Evolutionary conservation across 768 basidiomycete genomes (phyloP), one percentile per base, ranked within the genome.

Genomic region (Psilocybe cyanescens): DNA sequence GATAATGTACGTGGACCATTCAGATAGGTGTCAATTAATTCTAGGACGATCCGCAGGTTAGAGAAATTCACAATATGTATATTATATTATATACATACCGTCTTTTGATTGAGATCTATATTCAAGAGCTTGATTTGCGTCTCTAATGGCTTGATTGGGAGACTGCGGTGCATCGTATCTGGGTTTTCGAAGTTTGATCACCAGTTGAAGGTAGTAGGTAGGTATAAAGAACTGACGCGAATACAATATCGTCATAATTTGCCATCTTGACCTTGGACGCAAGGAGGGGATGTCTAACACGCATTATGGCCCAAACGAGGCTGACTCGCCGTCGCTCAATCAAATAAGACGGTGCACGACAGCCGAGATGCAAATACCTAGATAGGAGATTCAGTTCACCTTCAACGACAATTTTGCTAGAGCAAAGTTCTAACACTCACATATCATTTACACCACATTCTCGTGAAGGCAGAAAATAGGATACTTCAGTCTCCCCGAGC

Each of bases 391-490:
- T 28, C 6, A 30, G 12, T 31, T 37, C 4, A 17, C 29, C 5
- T n/a, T 37, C 35, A n/a, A 29, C 14, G 19, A 29, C n/a, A 46
- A 45, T 35, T 35, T 35, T 6, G 33, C 7, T 9, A 29, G 37
- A 60, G 29, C 45, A 50, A 6, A 7, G 33, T 35, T 35, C 33
- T 35, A 16, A 37, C 41, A 70, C 85, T 62, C 67, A 92, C 93
- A 95, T 94, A 71, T 95, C 93, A 67, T 95, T 95, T 35, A 94
- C 92, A 4, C 91, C 91, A 56, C 79, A 84, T 48, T 86, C 87
- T n/a, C 93, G 81, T 3, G 87, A 86, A 2, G 91, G 92, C 8
- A 94, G 79, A 71, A 84, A 94, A 74, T 94, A 95, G 1, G 90
- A 91, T 7, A 83, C 72, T 74, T 95, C 92, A 24, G 86, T 92